Conservation (phyloP, 1,284 basidiomycete genomes). For the Trichosporon sp. region DNA sequence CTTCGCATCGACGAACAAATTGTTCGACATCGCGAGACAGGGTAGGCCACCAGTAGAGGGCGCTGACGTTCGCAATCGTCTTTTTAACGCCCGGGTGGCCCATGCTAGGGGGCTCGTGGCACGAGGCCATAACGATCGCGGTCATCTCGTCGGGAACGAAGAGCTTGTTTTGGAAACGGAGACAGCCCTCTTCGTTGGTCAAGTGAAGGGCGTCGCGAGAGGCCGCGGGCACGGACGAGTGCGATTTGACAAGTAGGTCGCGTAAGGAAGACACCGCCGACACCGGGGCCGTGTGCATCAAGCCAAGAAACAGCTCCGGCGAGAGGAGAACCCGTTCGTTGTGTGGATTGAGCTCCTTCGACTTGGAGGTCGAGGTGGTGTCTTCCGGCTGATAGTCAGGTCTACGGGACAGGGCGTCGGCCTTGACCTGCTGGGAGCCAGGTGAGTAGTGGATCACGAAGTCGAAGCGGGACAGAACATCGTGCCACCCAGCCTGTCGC, state of each 20-base stretch:
- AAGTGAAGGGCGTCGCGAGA: no score
- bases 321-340: not conserved
- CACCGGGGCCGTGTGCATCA: not conserved
- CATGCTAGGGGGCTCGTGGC: slow-evolving; percentile 27
- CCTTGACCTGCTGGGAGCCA: slow-evolving; percentile 38
- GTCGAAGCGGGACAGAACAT: slow-evolving; percentile 44
- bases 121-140: not conserved
- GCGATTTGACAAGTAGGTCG: not conserved
- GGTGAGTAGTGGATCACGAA: slow-evolving; percentile 49
- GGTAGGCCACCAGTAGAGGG: slow-evolving; percentile 32
- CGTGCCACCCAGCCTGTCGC: slow-evolving; percentile 50
- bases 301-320: not conserved
- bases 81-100: slow-evolving; percentile 51
- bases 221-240: not conserved
- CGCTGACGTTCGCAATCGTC: slow-evolving; percentile 32
- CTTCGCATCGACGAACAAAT: slow-evolving; percentile 37
- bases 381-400: slow-evolving; percentile 30
- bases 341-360: not conserved
- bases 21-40: slow-evolving; percentile 20
- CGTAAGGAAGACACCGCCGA: no score
- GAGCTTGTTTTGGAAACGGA: no score
- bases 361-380: not conserved
- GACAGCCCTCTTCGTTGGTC: no score
- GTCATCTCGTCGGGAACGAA: not conserved
- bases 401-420: slow-evolving; percentile 50